Conservation (phyloP, 768 basidiomycete species). For the Agaricus subrufescens region DNA sequence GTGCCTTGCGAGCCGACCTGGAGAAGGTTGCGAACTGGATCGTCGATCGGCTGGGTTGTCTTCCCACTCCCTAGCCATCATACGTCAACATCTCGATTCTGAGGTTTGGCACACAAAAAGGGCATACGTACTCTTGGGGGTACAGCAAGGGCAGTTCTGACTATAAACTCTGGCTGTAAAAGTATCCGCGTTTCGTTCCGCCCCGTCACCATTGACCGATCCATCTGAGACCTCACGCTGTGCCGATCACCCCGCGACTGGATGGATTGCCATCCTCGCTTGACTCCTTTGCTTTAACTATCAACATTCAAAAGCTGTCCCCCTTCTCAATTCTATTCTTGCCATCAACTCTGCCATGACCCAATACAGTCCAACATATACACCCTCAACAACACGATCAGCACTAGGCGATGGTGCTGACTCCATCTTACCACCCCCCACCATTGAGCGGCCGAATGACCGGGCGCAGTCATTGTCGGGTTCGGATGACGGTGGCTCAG, state of each 20-base stretch:
- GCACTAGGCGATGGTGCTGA: background rate
- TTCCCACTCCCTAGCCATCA: constrained; percentile 36
- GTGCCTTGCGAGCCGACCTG: constrained; percentile 41
- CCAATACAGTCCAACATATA: constrained; percentile 8
- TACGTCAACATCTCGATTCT: constrained; percentile 35
- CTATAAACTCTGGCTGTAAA: constrained; percentile 27
- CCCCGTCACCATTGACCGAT: constrained; percentile 28
- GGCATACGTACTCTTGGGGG: constrained; percentile 25
- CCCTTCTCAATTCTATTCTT: constrained; percentile 10
- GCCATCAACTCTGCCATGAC: constrained; percentile 11
- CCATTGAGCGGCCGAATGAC: constrained; percentile 32
- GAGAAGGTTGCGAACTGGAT: constrained; percentile 43
- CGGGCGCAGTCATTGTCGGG: constrained; percentile 45
- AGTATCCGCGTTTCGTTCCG: constrained; percentile 39
- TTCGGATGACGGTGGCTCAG: constrained; percentile 50
- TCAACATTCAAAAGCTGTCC: constrained; percentile 13
- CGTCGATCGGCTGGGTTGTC: constrained; percentile 35
- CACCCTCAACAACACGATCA: constrained; percentile 5
- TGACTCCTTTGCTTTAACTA: constrained; percentile 10
- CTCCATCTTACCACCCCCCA: background rate
- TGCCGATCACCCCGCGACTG: constrained; percentile 35
- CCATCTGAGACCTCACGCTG: constrained; percentile 38
- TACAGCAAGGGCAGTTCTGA: constrained; percentile 30
- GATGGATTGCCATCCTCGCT: constrained; percentile 19
- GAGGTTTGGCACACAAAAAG: constrained; percentile 34